Conservation (phyloP, 2,329 filamentous ascomycete species). For the Colletotrichum siamense region DNA sequence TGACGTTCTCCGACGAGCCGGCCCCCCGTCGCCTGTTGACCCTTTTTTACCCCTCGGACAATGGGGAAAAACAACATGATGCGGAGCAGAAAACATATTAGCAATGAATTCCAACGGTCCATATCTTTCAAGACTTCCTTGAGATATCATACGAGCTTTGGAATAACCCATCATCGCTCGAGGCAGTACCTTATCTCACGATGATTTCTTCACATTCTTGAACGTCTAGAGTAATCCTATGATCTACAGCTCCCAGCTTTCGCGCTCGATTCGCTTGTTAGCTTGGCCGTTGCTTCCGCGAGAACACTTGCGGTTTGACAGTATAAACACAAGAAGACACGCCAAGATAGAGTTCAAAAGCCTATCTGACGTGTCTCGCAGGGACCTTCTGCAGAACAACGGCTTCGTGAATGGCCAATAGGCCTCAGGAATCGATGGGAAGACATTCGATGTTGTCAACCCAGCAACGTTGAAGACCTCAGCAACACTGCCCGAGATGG, state of each 20-base stretch:
- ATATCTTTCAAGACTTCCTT: too few species aligned
- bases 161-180: too few species aligned
- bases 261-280: too few species aligned
- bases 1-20: too few species aligned
- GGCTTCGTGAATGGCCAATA: neutral
- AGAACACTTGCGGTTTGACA: too few species aligned
- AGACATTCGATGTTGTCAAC: neutral
- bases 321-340: too few species aligned
- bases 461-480: neutral
- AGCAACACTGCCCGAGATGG: neutral
- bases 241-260: accelerated
- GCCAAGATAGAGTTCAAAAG: neutral
- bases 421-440: neutral
- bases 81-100: neutral
- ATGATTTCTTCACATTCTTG: too few species aligned
- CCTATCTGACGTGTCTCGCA: accelerated
- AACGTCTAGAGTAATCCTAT: too few species aligned
- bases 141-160: too few species aligned
- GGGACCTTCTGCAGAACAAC: neutral
- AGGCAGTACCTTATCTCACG: too few species aligned
- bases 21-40: accelerated
- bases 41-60: accelerated
- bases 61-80: neutral
- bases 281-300: too few species aligned
- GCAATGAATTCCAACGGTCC: too few species aligned